Base-by-base conservation (phyloP, 2,329 filamentous ascomycete genomes). In the Fusarium humuli region DNA sequence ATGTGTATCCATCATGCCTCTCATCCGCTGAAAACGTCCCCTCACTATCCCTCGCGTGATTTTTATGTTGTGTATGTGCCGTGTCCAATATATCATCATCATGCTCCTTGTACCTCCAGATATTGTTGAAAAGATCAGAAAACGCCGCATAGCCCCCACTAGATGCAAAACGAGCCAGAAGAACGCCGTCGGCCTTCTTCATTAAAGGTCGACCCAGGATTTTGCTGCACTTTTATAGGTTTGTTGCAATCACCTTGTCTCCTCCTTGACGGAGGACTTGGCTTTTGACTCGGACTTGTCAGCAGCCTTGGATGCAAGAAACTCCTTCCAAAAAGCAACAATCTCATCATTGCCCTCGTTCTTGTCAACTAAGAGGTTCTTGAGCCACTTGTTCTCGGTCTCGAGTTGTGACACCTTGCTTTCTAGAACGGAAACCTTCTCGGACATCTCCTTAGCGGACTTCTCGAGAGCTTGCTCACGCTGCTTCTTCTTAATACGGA, bases 401-500 rank as follows among this genome's bases (percentile, higher is more conserved):
- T 94, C 91, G n/a, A 95, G 87, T 76, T 94, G 90, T 61, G 87
- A 87, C 57, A 96, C 91, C 62, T 89, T 89, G 75, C 86, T 86
- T 81, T 97, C 92, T 9, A 97, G 86, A 20, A 85, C 84, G 20
- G 88, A 84, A 54, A 94, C 92, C 82, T 94, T 94, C 47, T 96
- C 92, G 29, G 88, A 88, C 82, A 95, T 92, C 73, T 97, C 94
- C 80, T 94, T 94, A 75, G 93, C 91, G 6, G 89, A 91, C 76
- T 89, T 90, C 80, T 95, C 93, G 55, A 97, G 88, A 11, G 92
- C 91, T 80, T 94, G 92, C 83, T 97, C 94, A 53, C 94, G 91
- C 82, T 96, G 93, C 88, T 97, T 97, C 91, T 97, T 97, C 89
- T 97, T 97, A 78, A 96, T 90, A 64, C 94, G 91, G 86, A 97